Conservation (phyloP, 306 rosid genomes). For the Quercus robur region DNA sequence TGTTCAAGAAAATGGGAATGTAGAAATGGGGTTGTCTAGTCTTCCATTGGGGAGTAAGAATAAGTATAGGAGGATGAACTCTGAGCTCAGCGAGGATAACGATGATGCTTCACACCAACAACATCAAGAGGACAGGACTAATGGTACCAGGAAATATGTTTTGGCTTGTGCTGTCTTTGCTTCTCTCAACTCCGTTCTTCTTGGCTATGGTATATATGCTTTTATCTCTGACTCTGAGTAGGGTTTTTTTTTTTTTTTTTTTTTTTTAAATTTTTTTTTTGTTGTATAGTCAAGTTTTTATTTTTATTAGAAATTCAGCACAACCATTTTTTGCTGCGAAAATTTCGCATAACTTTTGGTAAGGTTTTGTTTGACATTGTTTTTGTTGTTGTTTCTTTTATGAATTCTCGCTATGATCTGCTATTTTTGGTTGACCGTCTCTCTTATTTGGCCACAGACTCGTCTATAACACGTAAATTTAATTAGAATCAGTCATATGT, state of each 20-base stretch:
- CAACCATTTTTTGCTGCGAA: no score
- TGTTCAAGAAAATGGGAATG: conserved; percentile 58
- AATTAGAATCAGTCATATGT: background rate
- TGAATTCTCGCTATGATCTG: background rate
- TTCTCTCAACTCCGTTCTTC: conserved; percentile 92
- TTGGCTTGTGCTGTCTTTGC: conserved; percentile 88
- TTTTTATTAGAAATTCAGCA: background rate
- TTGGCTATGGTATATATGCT: conserved; percentile 72
- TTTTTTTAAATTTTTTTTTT: background rate
- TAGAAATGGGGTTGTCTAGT: conserved; percentile 60
- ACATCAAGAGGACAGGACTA: conserved; percentile 32
- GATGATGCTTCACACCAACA: conserved; percentile 49
- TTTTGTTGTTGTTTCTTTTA: background rate
- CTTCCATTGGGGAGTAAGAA: conserved; percentile 70
- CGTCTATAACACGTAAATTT: background rate
- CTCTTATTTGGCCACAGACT: background rate
- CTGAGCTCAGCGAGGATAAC: conserved; percentile 42
- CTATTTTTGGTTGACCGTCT: background rate
- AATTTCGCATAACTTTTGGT: no score
- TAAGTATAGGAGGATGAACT: conserved; percentile 74
- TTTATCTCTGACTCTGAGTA: conserved; percentile 3
- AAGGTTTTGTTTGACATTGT: background rate
- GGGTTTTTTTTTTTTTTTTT: background rate
- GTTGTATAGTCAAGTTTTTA: background rate
- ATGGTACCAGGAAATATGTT: conserved; percentile 64